phyloP scores from a whole-genome alignment of 192 early-diverging fungal species.

The Lobulomyces angularis region DNA sequence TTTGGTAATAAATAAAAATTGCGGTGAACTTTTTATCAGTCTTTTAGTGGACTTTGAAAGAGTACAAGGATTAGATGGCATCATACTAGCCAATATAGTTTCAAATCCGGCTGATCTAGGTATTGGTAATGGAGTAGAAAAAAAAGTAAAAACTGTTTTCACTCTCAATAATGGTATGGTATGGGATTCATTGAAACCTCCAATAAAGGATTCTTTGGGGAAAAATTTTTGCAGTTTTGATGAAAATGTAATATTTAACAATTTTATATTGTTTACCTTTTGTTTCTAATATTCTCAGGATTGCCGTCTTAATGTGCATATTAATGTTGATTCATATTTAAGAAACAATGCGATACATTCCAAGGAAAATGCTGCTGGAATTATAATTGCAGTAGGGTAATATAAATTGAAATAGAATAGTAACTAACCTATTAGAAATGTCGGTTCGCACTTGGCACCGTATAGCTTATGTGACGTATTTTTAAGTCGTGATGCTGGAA shows the following conservation, averaged over 20 bases:
- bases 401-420: no score
- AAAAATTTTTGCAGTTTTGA: conserved; percentile 4
- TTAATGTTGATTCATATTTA: neutral
- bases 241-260: neutral
- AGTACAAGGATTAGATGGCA: conserved; percentile 72
- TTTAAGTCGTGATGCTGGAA: conserved; percentile 78
- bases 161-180: conserved; percentile 78
- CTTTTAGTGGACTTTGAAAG: conserved; percentile 76
- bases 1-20: conserved; percentile 19
- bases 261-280: conserved; percentile 7
- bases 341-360: conserved; percentile 9
- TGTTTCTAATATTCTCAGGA: neutral
- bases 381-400: conserved; percentile 34
- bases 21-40: neutral
- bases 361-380: conserved; percentile 17
- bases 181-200: conserved; percentile 53
- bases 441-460: conserved; percentile 48
- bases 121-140: conserved; percentile 28
- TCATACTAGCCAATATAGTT: conserved; percentile 81
- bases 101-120: conserved; percentile 55
- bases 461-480: conserved; percentile 59
- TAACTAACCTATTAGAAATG: no score
- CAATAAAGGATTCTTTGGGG: conserved; percentile 23
- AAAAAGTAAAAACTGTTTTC: conserved; percentile 62
- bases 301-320: conserved; percentile 12